phyloP scores from a whole-genome alignment of 2,329 filamentous ascomycete genomes.

The Didymella sp. region DNA sequence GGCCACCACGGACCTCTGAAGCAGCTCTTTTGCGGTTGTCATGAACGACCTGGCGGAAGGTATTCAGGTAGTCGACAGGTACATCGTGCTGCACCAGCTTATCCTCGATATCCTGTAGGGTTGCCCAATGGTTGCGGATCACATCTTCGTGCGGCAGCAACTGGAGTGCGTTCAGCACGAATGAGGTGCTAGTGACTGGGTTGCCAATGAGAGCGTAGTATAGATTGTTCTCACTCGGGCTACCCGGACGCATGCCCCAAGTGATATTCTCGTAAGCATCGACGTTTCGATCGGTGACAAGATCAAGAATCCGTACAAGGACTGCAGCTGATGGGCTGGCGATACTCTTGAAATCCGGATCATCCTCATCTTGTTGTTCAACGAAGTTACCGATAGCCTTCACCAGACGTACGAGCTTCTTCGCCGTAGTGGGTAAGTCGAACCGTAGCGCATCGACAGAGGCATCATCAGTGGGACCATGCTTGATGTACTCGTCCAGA shows the following conservation, averaged over 20 bases:
- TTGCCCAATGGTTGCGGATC: conserved; percentile 40
- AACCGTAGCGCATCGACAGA: conserved; percentile 31
- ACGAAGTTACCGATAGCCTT: conserved; percentile 39
- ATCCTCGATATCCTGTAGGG: conserved; percentile 34
- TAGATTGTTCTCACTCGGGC: conserved; percentile 42
- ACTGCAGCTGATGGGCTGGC: conserved; percentile 39
- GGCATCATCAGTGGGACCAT: conserved; percentile 36
- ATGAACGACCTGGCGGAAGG: conserved; percentile 37
- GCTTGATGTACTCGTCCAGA: conserved; percentile 40
- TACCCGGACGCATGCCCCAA: conserved; percentile 37
- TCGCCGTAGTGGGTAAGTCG: conserved; percentile 42
- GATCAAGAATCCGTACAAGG: conserved; percentile 43
- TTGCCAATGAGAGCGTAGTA: conserved; percentile 42
- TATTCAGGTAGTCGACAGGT: conserved; percentile 33
- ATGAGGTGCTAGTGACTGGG: conserved; percentile 19
- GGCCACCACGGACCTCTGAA: conserved; percentile 38
- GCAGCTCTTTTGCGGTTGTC: conserved; percentile 46
- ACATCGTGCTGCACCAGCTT: conserved; percentile 35
- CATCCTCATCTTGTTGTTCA: conserved; percentile 31
- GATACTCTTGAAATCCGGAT: conserved; percentile 29
- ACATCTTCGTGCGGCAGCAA: conserved; percentile 42
- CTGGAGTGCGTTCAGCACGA: conserved; percentile 41
- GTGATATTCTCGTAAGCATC: conserved; percentile 43
- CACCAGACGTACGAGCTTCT: conserved; percentile 38
- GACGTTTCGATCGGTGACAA: conserved; percentile 41